Percentiles rank a stretch among this genome's conserved stretches.
Conservation (phyloP, 148 eudicot species). For the Silene conica region DNA sequence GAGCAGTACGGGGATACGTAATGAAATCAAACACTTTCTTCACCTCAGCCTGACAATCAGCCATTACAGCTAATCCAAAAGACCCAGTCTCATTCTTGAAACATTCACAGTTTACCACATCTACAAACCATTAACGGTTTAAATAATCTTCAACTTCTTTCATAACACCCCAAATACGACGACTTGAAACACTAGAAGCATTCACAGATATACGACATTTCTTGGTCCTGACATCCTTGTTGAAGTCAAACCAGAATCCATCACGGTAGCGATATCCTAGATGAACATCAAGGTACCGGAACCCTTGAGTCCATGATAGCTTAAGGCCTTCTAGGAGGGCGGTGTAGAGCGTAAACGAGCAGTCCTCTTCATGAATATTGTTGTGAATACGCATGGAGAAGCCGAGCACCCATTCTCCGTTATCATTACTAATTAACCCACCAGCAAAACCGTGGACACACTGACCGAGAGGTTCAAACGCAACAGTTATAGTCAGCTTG, state of each 20-base stretch:
- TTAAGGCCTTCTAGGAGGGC: conserved; percentile 16
- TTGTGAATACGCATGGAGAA: not conserved
- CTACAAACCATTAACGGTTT: conserved; percentile 18
- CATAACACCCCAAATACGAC: not conserved
- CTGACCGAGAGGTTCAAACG: too few species aligned
- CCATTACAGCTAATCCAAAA: not conserved
- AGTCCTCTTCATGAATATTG: not conserved
- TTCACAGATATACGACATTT: not conserved
- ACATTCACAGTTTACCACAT: not conserved
- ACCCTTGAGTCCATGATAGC: conserved; percentile 11
- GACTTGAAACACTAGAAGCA: not conserved
- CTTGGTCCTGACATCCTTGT: not conserved
- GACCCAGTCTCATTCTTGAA: not conserved
- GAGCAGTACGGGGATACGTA: too few species aligned
- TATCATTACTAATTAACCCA: too few species aligned
- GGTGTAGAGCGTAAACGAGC: not conserved
- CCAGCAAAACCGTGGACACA: too few species aligned
- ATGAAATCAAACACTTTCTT: too few species aligned
- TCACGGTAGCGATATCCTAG: conserved; percentile 6
- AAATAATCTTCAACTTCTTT: conserved; percentile 9
- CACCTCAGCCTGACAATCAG: not conserved
- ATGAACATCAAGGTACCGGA: not conserved
- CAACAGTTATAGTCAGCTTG: too few species aligned
- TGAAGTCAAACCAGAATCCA: not conserved
- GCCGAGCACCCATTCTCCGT: too few species aligned